phyloP scores from a whole-genome alignment of 768 basidiomycete species.

The Trametopsis cervina region DNA sequence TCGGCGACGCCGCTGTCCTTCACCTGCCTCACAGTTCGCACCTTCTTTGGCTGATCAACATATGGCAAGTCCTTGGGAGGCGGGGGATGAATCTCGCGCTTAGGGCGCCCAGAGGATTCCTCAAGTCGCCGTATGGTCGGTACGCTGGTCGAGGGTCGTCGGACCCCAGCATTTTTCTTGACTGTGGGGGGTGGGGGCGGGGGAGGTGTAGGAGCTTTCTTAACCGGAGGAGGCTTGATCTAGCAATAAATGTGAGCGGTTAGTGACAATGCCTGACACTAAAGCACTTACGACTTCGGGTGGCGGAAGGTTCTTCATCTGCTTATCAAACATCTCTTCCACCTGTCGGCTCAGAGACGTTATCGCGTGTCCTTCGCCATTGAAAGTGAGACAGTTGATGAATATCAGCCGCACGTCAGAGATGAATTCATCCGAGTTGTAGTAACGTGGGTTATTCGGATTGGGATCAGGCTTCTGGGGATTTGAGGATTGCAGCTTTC shows the following conservation, averaged over 20 bases:
- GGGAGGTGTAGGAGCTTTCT: constrained; percentile 34
- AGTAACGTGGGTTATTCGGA: constrained; percentile 68
- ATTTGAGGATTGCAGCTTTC: constrained; percentile 76
- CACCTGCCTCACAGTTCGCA: constrained; percentile 48
- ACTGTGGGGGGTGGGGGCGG: constrained; percentile 35
- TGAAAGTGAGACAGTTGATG: constrained; percentile 84
- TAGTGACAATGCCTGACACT: not conserved
- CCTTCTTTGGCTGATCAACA: constrained; percentile 66
- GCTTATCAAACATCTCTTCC: constrained; percentile 82
- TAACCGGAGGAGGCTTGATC: constrained; percentile 36
- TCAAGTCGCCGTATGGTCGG: constrained; percentile 83
- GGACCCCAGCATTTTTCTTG: constrained; percentile 33
- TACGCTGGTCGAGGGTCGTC: constrained; percentile 74
- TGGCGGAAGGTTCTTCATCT: constrained; percentile 76
- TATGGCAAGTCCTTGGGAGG: constrained; percentile 88
- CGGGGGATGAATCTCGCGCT: constrained; percentile 96
- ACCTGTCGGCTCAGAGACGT: constrained; percentile 75
- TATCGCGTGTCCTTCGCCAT: constrained; percentile 84
- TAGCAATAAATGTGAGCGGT: constrained; percentile 16
- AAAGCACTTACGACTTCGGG: constrained; percentile 57
- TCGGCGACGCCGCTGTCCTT: constrained; percentile 68
- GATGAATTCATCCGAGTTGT: constrained; percentile 71
- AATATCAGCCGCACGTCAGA: constrained; percentile 84
- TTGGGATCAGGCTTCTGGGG: constrained; percentile 70
- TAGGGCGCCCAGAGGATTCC: constrained; percentile 66